Evolutionary conservation across 805 yeast species (phyloP).

Genomic region (Wickerhamiella occidentalis): DNA sequence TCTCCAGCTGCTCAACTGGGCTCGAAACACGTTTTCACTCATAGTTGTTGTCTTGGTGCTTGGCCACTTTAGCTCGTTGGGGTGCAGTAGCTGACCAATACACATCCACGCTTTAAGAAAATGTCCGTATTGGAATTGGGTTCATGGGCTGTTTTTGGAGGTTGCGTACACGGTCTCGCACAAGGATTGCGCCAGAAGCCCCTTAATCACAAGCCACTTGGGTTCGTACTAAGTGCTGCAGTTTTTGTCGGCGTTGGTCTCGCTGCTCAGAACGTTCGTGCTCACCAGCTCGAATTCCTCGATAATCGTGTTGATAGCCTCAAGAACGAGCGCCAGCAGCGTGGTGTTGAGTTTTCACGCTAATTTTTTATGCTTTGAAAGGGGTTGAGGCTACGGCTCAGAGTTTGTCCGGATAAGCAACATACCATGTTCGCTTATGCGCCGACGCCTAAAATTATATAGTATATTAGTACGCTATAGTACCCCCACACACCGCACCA

Average conservation of each 20-base stretch:
- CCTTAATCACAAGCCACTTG: constrained; percentile 27
- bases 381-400: background rate
- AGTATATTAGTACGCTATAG: background rate
- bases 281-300: constrained; percentile 23
- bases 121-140: constrained; percentile 21
- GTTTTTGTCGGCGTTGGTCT: constrained; percentile 28
- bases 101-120: background rate
- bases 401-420: background rate
- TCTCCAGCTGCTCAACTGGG: constrained; percentile 22
- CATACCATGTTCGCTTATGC: background rate
- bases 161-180: constrained; percentile 23
- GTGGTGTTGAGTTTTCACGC: constrained; percentile 23
- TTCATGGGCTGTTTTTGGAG: constrained; percentile 23
- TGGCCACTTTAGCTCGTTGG: background rate
- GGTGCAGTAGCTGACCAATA: constrained; percentile 6
- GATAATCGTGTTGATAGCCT: constrained; percentile 23
- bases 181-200: constrained; percentile 29
- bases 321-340: constrained; percentile 22
- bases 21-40: constrained; percentile 26
- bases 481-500: too few relatives aligned
- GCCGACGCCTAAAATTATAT: background rate
- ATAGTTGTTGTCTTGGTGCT: constrained; percentile 1
- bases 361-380: too few relatives aligned
- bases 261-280: constrained; percentile 23
- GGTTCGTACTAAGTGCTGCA: constrained; percentile 24